Evolutionary conservation across 306 rosid genomes (phyloP), one percentile per base, ranked within the genome.

Genomic region (Prunus armeniaca): DNA sequence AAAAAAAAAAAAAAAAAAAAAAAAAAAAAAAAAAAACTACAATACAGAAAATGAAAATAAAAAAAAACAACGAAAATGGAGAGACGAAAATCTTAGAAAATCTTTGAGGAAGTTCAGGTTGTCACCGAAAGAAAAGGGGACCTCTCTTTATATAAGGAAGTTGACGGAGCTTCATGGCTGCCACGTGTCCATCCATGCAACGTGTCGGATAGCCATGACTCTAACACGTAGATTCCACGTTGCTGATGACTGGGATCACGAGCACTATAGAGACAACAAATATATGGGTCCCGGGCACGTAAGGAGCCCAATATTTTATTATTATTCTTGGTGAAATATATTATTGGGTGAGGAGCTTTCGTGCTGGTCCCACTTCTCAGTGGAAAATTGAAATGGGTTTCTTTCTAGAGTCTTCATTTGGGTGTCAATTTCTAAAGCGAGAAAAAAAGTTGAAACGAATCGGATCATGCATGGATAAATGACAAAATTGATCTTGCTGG

Each of bases 151-250:
- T 73, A 70, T 73, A 80, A 77, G 22, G 24, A 11, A 0, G 3
- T 6, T 12, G 2, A 24, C 3, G 3, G n/a, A 18, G 11, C 72
- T 73, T 18, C 76, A 65, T 70, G 69, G 18, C 3, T 15, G 80
- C 76, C 87, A 66, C 77, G 75, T 80, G 81, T 65, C 10, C 7
- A 0, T 1, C 18, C 71, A 41, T 68, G 63, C 75, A 19, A 75
- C 73, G 74, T 76, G 80, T 28, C 28, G 41, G 64, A 51, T 51
- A 6, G 6, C 9, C 38, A 55, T 79, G 8, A 25, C 20, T 4
- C n/a, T 30, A 3, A 72, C 85, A 78, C 85, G 74, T 72, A 68
- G 79, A 64, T 47, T 19, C 67, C 78, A 79, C 69, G 64, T 76
- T 43, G 73, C 61, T 65, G 76, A 70, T 10, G 52, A 30, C 15